Base-by-base conservation (phyloP, 306 rosid genomes). In the Sophora flavescens region DNA sequence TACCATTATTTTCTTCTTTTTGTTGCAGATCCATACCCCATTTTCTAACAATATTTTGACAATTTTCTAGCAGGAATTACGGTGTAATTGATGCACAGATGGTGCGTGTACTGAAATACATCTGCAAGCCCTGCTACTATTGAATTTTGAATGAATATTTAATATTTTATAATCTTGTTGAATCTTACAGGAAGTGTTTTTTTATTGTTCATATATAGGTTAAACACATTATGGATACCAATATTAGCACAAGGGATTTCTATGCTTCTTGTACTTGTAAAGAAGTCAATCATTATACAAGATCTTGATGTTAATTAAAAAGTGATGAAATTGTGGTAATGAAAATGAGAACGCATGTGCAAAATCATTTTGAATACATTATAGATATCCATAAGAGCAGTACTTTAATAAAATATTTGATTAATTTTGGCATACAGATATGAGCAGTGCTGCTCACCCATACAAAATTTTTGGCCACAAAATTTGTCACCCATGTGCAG, bases 21-120 rank as follows among this genome's bases (percentile, higher is more conserved):
- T n/a, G n/a, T n/a, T n/a, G n/a, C n/a, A n/a, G n/a, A n/a, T n/a
- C n/a, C n/a, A n/a, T n/a, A n/a, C n/a, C n/a, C n/a, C n/a, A n/a
- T n/a, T n/a, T n/a, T n/a, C n/a, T n/a, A n/a, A n/a, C n/a, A n/a
- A n/a, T n/a, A n/a, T n/a, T 1, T 41, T 60, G 35, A 12, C 10
- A 54, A 64, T 73, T 68, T 53, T 8, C 35, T 53, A 70, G 50
- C 74, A 54, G 53, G 47, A 15, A 51, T n/a, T 53, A 22, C 68
- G 65, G 79, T 54, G 68, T 70, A 71, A 52, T 41, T 51, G 36
- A 68, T 56, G 60, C 53, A 6, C 57, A 15, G 9, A 54, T 68
- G 9, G 15, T 48, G 12, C 42, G 30, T 15, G 6, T 17, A 16
- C 59, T 8, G 59, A 16, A 13, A 15, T 53, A 7, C 26, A 8